Conservation (phyloP, 352 stramenopile genomes). For the Globisporangium mamillatum region DNA sequence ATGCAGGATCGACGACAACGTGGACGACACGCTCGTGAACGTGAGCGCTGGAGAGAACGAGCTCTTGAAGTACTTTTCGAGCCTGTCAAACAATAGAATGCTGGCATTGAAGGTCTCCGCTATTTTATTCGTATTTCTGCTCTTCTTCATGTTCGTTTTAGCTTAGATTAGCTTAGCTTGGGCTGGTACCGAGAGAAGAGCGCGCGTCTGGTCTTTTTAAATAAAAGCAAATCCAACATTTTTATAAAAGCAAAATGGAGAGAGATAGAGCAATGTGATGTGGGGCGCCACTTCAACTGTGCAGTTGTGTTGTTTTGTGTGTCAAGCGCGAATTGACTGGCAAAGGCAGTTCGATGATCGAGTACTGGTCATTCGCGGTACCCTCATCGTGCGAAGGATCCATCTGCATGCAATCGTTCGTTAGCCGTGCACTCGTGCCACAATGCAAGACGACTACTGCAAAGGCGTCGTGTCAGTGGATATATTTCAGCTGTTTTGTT, state of each 20-base stretch:
- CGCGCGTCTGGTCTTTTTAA: constrained; percentile 1
- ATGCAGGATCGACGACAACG: constrained; percentile 83
- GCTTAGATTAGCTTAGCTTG: constrained; percentile 37
- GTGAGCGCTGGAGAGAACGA: constrained; percentile 77
- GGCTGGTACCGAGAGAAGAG: not conserved
- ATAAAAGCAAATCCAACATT: constrained; percentile 8
- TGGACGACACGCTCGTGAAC: constrained; percentile 76
- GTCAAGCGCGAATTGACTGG: not conserved
- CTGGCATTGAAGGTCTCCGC: constrained; percentile 81
- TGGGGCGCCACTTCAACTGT: not conserved
- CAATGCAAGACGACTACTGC: not conserved
- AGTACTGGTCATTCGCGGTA: not conserved
- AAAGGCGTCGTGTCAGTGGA: not conserved
- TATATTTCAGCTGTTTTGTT: not conserved
- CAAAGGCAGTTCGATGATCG: not conserved
- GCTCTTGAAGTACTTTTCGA: constrained; percentile 83
- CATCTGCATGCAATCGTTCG: not conserved
- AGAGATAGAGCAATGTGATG: not conserved
- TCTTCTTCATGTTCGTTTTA: constrained; percentile 90
- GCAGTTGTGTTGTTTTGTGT: not conserved
- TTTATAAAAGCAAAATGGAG: constrained; percentile 6
- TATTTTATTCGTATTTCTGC: constrained; percentile 86
- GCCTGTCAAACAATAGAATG: constrained; percentile 85
- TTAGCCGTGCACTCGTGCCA: not conserved
- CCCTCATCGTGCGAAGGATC: not conserved